phyloP scores from a whole-genome alignment of 1,284 basidiomycete species.

The Puccinia coronata region DNA sequence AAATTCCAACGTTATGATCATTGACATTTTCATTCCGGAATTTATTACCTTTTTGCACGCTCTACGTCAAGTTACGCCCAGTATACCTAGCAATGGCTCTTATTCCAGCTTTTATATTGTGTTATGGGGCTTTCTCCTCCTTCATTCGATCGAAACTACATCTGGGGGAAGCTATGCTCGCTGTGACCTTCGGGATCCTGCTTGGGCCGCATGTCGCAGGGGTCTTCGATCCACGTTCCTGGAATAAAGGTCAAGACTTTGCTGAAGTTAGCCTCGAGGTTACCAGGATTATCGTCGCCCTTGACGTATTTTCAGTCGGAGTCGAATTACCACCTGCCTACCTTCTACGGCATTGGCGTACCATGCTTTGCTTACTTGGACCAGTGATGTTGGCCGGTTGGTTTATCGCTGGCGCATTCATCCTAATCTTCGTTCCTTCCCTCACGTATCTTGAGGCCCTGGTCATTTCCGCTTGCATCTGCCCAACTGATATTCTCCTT shows the following conservation, averaged over 20 bases:
- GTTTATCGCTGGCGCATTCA: constrained; percentile 63
- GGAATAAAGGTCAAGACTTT: constrained; percentile 66
- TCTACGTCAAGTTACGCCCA: constrained; percentile 57
- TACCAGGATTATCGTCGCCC: constrained; percentile 90
- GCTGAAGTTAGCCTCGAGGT: constrained; percentile 68
- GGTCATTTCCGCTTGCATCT: constrained; percentile 73
- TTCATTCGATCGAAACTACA: constrained; percentile 64
- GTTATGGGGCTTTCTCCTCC: constrained; percentile 27
- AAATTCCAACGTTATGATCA: not conserved
- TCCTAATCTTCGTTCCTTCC: constrained; percentile 81
- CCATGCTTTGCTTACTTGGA: constrained; percentile 56
- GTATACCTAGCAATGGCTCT: constrained; percentile 22
- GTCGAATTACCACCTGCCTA: constrained; percentile 75
- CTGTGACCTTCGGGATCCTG: constrained; percentile 90
- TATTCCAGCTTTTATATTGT: constrained; percentile 38
- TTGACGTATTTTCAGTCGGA: constrained; percentile 96
- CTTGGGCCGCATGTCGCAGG: constrained; percentile 81
- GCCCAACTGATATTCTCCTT: constrained; percentile 58
- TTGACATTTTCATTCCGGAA: not conserved
- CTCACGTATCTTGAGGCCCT: constrained; percentile 82
- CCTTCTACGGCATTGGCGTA: constrained; percentile 57
- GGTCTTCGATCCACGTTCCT: constrained; percentile 80
- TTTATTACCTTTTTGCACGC: constrained; percentile 58
- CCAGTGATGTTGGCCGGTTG: constrained; percentile 59
- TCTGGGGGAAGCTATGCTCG: constrained; percentile 93